phyloP scores from a whole-genome alignment of 2,329 filamentous ascomycete genomes.

The Fusarium illudens region DNA sequence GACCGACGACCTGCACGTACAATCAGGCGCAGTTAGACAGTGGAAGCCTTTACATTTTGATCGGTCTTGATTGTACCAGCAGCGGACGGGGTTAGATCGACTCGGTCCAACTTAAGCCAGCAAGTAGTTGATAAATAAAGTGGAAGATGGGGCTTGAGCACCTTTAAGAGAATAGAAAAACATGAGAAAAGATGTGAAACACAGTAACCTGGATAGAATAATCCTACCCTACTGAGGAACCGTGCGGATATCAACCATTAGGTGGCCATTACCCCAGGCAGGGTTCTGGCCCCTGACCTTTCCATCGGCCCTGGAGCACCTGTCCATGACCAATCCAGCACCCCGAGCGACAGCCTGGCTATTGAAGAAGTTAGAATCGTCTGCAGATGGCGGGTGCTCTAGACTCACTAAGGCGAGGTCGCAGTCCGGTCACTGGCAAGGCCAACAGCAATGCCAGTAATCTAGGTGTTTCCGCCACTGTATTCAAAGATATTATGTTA shows the following conservation, averaged over 20 bases:
- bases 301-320: slow-evolving; percentile 7
- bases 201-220: too few species aligned
- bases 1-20: too few species aligned
- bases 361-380: neutral
- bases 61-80: too few species aligned
- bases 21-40: too few species aligned
- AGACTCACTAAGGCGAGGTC: slow-evolving; percentile 11
- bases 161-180: too few species aligned
- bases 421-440: neutral
- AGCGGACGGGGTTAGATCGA: too few species aligned
- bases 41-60: too few species aligned
- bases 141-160: too few species aligned
- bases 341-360: slow-evolving; percentile 19
- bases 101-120: too few species aligned
- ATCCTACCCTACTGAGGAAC: neutral
- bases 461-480: slow-evolving; percentile 23
- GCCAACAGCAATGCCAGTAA: neutral
- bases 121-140: too few species aligned
- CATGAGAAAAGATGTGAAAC: too few species aligned
- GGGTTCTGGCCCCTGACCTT: slow-evolving; percentile 16
- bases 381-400: neutral
- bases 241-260: slow-evolving; percentile 13
- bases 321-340: slow-evolving; percentile 16
- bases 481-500: too few species aligned
- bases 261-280: slow-evolving; percentile 20